Conservation (phyloP, 2,329 filamentous ascomycete species). For the Neonectria coccinea region DNA sequence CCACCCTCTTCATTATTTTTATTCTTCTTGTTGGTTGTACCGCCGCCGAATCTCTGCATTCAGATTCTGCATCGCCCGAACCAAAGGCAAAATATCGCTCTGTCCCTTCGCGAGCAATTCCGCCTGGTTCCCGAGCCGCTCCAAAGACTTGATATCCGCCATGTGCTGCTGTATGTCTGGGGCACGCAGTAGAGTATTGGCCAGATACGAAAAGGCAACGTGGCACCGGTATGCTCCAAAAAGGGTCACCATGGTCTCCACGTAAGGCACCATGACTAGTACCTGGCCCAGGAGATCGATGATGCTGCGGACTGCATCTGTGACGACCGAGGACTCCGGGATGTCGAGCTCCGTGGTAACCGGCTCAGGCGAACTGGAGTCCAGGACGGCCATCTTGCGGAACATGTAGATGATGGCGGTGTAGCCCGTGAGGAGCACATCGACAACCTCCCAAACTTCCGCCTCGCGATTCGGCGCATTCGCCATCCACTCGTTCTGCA, state of each 20-base stretch:
- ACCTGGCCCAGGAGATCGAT: constrained; percentile 37
- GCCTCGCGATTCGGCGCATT: constrained; percentile 33
- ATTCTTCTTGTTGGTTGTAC: neutral
- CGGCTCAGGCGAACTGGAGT: constrained; percentile 43
- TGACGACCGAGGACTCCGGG: constrained; percentile 46
- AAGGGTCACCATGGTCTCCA: constrained; percentile 39
- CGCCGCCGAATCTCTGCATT: constrained; percentile 41
- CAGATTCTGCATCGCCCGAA: constrained; percentile 44
- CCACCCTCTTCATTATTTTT: neutral
- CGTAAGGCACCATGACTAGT: constrained; percentile 39
- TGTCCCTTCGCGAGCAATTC: constrained; percentile 36
- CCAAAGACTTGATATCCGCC: constrained; percentile 40
- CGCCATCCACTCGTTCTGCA: constrained; percentile 43
- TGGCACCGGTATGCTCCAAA: constrained; percentile 47
- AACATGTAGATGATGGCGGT: constrained; percentile 51
- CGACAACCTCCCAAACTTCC: constrained; percentile 45
- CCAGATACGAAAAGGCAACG: constrained; percentile 45
- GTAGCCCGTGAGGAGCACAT: constrained; percentile 47
- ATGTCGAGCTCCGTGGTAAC: constrained; percentile 45
- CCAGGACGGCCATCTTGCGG: constrained; percentile 46
- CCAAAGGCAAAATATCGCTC: constrained; percentile 43
- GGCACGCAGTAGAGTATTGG: constrained; percentile 40
- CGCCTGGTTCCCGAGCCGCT: constrained; percentile 33
- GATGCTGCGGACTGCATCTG: constrained; percentile 42
- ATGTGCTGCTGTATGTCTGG: constrained; percentile 29